Conservation (phyloP, 1,284 basidiomycete genomes). For the Rhodotorula sp. region DNA sequence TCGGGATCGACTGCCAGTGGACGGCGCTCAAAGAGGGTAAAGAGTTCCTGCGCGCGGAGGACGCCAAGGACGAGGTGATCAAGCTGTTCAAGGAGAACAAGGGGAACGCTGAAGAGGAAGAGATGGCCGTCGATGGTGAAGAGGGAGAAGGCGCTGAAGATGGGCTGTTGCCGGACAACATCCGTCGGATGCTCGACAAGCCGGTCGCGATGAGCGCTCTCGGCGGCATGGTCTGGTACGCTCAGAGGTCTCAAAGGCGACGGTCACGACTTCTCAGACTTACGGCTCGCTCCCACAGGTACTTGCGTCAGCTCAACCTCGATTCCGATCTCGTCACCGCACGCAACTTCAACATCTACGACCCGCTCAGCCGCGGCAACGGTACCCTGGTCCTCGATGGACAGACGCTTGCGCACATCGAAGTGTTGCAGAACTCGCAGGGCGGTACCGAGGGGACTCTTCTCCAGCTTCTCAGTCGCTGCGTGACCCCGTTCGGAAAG, state of each 20-base stretch:
- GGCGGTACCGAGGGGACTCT: conserved; percentile 85
- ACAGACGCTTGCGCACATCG: conserved; percentile 87
- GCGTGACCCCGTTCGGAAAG: conserved; percentile 90
- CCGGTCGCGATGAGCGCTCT: conserved; percentile 73
- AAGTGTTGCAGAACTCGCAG: conserved; percentile 87
- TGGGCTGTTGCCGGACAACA: conserved; percentile 58
- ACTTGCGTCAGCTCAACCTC: conserved; percentile 85
- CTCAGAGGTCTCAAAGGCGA: too few species aligned
- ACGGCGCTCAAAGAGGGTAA: conserved; percentile 71
- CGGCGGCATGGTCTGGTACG: conserved; percentile 82
- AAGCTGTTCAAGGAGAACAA: conserved; percentile 59
- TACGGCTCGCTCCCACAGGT: conserved; percentile 54
- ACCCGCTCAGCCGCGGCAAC: conserved; percentile 77
- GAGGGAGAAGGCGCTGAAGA: conserved; percentile 56
- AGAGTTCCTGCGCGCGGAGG: conserved; percentile 73
- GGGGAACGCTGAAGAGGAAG: background rate
- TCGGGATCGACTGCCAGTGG: conserved; percentile 79
- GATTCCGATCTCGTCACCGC: conserved; percentile 88
- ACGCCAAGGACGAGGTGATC: conserved; percentile 68
- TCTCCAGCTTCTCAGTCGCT: conserved; percentile 75
- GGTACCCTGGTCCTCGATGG: conserved; percentile 83
- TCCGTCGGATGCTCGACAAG: conserved; percentile 67
- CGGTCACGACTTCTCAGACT: background rate
- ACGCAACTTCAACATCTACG: conserved; percentile 94
- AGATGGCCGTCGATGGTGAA: conserved; percentile 7